A percentile compares a stretch with the other conserved stretches of the same genome.
These are phyloP conservation scores for Mucor lusitanicus DNA, from an alignment of 371 early-diverging fungal species.

Conservation along the genomic window DNA sequence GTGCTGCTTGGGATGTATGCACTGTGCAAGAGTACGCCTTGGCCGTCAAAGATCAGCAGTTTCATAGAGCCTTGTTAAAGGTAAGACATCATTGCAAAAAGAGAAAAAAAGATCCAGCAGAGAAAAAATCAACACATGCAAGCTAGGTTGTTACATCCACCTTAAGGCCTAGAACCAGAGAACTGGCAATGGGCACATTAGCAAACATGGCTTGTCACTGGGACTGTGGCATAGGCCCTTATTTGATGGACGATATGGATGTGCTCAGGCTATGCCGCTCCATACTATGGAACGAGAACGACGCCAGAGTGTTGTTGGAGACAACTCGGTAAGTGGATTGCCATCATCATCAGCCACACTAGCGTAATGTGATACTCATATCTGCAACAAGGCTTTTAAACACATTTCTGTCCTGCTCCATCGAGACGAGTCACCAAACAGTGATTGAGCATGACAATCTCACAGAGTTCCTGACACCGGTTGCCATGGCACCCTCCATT, in stretches of 20 bases:
- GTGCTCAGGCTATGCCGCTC: conserved; percentile 34
- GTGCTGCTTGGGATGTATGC: conserved; percentile 49
- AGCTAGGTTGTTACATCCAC: conserved; percentile 37
- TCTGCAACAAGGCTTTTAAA: conserved; percentile 26
- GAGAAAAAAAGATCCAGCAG: too few relatives aligned
- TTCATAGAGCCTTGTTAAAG: conserved; percentile 41
- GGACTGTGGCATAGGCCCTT: conserved; percentile 30
- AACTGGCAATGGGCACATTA: conserved; percentile 42
- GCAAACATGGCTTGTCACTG: conserved; percentile 49
- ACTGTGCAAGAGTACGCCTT: conserved; percentile 39
- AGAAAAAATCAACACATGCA: too few relatives aligned
- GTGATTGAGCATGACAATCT: conserved; percentile 42
- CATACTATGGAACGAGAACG: conserved; percentile 45
- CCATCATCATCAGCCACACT: background rate
- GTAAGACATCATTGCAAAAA: conserved; percentile 15
- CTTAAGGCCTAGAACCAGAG: conserved; percentile 36
- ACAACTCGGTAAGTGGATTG: conserved; percentile 39
- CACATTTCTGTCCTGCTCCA: conserved; percentile 35
- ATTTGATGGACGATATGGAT: conserved; percentile 38
- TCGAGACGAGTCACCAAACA: conserved; percentile 32
- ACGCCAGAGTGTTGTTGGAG: conserved; percentile 41
- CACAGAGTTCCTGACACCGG: conserved; percentile 33
- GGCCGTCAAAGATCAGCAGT: conserved; percentile 20
- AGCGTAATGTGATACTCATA: too few relatives aligned
- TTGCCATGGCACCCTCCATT: conserved; percentile 34